Percentiles rank a stretch among this genome's conserved stretches.
Conservation (phyloP, 139 green algal species). For the Dunaliella primolecta region DNA sequence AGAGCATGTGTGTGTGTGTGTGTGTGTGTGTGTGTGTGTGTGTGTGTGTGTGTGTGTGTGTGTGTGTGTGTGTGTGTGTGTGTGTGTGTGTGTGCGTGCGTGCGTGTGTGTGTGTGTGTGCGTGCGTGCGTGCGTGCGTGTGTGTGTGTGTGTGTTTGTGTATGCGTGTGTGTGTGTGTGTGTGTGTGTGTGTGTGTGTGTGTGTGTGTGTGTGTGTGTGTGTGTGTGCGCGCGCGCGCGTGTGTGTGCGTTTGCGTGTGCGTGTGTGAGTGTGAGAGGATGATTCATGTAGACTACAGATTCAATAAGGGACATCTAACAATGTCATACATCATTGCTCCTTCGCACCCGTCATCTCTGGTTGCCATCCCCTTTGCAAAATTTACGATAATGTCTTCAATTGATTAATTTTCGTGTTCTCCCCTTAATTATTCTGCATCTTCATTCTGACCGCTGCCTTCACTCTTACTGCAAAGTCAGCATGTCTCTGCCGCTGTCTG, state of each 20-base stretch:
- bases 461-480: no score
- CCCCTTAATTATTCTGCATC: not conserved
- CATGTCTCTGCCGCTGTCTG: no score
- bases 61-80: no score
- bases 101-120: conserved; percentile 9
- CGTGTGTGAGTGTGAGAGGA: not conserved
- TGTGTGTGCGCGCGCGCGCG: not conserved
- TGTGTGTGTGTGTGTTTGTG: not conserved
- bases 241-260: not conserved
- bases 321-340: not conserved
- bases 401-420: not conserved
- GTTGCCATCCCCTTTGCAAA: not conserved
- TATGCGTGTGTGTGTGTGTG: not conserved
- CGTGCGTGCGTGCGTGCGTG: not conserved
- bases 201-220: not conserved
- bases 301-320: not conserved
- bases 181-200: not conserved
- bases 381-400: not conserved
- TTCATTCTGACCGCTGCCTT: no score
- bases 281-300: not conserved
- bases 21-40: no score
- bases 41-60: no score
- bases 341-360: not conserved
- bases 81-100: not conserved
- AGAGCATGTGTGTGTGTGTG: no score